Conservation (phyloP, 169 alveolate genomes). For the Ichthyophthirius multifiliis region DNA sequence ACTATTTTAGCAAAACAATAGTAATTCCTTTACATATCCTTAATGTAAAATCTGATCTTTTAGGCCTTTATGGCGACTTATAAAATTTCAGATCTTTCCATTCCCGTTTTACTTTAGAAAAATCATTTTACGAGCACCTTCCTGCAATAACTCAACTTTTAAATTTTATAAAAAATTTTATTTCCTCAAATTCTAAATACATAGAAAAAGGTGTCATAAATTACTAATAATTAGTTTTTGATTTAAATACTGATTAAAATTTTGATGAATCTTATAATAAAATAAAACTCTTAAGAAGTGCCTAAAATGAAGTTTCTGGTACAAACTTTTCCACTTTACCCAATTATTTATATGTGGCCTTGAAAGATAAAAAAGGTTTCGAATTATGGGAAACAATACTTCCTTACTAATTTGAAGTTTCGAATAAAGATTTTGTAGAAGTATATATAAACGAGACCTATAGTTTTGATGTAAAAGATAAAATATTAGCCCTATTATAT, state of each 20-base stretch:
- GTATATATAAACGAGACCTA: background rate
- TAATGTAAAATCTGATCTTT: background rate
- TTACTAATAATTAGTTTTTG: background rate
- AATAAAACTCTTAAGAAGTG: too few relatives aligned
- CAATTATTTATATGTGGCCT: background rate
- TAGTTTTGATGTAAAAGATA: background rate
- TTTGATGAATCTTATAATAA: background rate
- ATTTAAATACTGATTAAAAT: background rate
- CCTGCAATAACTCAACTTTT: background rate
- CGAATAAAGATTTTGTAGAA: background rate
- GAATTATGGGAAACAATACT: background rate
- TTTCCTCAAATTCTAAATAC: background rate
- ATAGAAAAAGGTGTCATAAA: background rate
- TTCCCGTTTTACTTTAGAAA: background rate
- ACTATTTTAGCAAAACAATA: background rate
- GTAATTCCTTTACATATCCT: background rate
- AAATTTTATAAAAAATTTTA: background rate
- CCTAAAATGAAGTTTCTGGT: background rate
- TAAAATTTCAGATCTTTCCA: constrained; percentile 6
- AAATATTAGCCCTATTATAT: background rate
- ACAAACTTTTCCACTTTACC: constrained; percentile 4
- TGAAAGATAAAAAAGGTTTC: background rate
- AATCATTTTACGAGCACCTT: background rate
- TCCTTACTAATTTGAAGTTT: background rate
- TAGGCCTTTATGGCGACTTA: background rate